Base-by-base conservation (phyloP, 2,329 filamentous ascomycete species). In the Saccharata proteae region DNA sequence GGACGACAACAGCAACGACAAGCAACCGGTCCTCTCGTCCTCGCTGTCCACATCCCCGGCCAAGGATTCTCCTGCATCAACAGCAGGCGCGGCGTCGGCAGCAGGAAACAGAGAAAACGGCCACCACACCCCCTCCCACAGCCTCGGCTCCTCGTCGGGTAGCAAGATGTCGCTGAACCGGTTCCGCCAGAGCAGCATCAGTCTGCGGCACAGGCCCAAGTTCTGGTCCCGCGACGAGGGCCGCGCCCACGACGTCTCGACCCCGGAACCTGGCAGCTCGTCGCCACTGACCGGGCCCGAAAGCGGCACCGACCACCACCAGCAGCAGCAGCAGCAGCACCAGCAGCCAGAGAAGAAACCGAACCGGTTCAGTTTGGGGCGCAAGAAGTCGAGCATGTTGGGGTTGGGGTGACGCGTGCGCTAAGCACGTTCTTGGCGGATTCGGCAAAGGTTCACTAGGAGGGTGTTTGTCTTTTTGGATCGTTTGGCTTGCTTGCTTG, bases 161-260 rank as follows among this genome's bases (percentile, higher is more conserved):
- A 35, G 33, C 14, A 35, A 35, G 30, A 55, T 52, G 15, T 41
- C 54, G 6, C 59, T 90, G 24, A 74, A 72, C 45, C 67, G 81
- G 26, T 75, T 80, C 40, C 71, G 76, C 43, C 68, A 77, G 33
- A 74, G 74, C 7, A 83, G 77, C 52, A 88, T 82, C 60, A 85
- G 81, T 40, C 69, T 93, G 61, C 72, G 80, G 29, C 73, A 77
- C 40, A 83, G 79, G 54, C 80, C 80, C 42, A 77, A 82, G 46
- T 71, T 69, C 18, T 80, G 81, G 47, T 58, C 77, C 21, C 62
- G 66, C 9, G 18, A 34, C 32, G 46, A 47, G 22, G 51, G 57
- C 12, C 51, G 50, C 38, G 46, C 48, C 17, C 48, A 48, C 23
- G 41, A 47, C 11, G 49, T 46, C n/a, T 23, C 43, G n/a, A n/a